Conservation (phyloP, 108 stramenopile species). For the Pseudonitzschia pungens region DNA sequence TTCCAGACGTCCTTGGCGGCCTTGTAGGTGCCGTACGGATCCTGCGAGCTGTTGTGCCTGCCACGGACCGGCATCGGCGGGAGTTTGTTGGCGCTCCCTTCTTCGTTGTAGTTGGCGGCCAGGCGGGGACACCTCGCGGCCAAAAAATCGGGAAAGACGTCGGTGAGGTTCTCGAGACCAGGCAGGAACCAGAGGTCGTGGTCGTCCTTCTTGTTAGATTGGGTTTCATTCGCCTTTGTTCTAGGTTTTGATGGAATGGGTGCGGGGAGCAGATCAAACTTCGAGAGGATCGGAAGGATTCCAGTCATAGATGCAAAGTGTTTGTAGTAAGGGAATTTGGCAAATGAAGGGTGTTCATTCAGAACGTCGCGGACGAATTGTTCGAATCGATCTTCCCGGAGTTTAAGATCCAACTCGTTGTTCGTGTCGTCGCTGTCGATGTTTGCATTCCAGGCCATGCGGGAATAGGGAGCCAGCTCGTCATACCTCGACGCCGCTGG, state of each 20-base stretch:
- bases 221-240: neutral
- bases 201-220: neutral
- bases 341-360: neutral
- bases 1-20: conserved; percentile 41
- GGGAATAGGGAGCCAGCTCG: neutral
- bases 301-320: conserved; percentile 12
- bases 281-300: conserved; percentile 5
- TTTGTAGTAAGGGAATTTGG: neutral
- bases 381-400: conserved; percentile 19
- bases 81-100: neutral
- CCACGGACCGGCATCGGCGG: conserved; percentile 4
- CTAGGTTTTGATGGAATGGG: neutral
- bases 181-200: conserved; percentile 17
- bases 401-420: neutral
- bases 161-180: conserved; percentile 17
- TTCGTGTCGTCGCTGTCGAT: neutral
- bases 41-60: conserved; percentile 28
- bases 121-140: conserved; percentile 15
- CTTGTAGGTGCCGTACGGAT: conserved; percentile 26
- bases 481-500: neutral
- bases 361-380: conserved; percentile 31
- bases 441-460: neutral
- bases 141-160: conserved; percentile 29
- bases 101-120: neutral
- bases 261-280: neutral